These are phyloP conservation scores for Lipomyces yamanashiensis DNA, from an alignment of 805 yeast species.

Conservation along the genomic window DNA sequence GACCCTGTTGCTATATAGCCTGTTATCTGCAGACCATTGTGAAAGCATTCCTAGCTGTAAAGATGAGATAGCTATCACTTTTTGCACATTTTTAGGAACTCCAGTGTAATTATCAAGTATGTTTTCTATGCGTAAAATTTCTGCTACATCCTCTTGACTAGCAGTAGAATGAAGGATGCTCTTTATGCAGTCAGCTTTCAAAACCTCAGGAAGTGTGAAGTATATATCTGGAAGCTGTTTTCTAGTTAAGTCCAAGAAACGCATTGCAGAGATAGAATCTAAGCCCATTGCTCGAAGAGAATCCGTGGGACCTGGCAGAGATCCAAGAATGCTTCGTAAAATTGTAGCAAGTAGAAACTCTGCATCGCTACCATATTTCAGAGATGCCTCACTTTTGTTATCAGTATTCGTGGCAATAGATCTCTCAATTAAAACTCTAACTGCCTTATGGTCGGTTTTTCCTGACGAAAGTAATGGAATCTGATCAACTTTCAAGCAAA, in stretches of 20 bases:
- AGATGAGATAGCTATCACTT: slow-evolving; percentile 4
- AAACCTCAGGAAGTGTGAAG: slow-evolving; percentile 16
- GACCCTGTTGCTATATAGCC: slow-evolving; percentile 27
- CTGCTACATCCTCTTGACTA: too few relatives aligned
- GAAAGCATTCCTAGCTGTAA: slow-evolving; percentile 22
- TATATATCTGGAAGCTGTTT: not conserved
- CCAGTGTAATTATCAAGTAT: not conserved
- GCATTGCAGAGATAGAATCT: slow-evolving; percentile 29
- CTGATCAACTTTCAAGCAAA: slow-evolving; percentile 7
- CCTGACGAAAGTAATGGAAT: slow-evolving; percentile 38
- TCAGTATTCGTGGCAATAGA: not conserved
- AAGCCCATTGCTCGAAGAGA: slow-evolving; percentile 23
- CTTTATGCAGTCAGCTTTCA: slow-evolving; percentile 11
- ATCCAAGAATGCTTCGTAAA: slow-evolving; percentile 2
- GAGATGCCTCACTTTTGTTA: not conserved
- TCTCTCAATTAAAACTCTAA: not conserved
- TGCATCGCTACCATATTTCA: not conserved
- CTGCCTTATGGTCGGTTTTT: slow-evolving; percentile 29
- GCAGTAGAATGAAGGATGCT: not conserved
- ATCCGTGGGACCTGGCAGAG: slow-evolving; percentile 2
- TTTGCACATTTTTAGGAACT: slow-evolving; percentile 7
- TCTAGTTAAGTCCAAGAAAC: not conserved
- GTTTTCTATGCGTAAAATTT: not conserved
- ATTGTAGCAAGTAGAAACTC: slow-evolving; percentile 12
- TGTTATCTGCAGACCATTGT: slow-evolving; percentile 17